phyloP scores from a whole-genome alignment of 176 grass and related monocot genomes.

The Musa acuminata region DNA sequence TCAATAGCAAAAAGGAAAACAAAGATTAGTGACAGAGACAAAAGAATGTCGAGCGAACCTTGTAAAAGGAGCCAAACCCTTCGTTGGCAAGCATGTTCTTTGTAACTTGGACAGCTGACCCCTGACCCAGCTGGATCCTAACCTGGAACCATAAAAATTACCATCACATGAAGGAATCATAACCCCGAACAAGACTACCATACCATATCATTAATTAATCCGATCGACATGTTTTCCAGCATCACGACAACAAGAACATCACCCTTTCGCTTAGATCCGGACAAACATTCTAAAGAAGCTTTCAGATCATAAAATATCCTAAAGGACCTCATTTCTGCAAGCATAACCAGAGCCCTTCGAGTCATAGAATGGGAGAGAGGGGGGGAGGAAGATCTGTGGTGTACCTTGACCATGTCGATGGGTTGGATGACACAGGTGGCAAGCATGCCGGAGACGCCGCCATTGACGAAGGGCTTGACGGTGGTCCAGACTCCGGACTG shows the following conservation, averaged over 20 bases:
- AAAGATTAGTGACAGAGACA: not conserved
- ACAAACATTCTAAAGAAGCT: too few relatives aligned
- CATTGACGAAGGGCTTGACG: conserved; percentile 83
- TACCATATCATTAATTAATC: not conserved
- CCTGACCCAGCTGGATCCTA: conserved; percentile 91
- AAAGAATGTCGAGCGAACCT: conserved; percentile 36
- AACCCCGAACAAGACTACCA: not conserved
- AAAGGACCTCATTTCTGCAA: not conserved
- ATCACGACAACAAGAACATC: too few relatives aligned
- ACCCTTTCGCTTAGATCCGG: too few relatives aligned
- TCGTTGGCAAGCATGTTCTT: conserved; percentile 84
- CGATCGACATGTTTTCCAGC: too few relatives aligned
- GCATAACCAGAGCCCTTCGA: too few relatives aligned
- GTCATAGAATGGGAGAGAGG: not conserved
- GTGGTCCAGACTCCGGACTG: conserved; percentile 39
- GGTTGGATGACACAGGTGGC: conserved; percentile 96
- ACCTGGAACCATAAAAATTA: conserved; percentile 42
- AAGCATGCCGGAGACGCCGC: conserved; percentile 88
- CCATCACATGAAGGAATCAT: not conserved
- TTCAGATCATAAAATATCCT: too few relatives aligned
- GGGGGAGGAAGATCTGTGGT: not conserved
- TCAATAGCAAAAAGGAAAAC: not conserved
- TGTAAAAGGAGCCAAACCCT: conserved; percentile 64
- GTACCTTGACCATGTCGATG: conserved; percentile 96
- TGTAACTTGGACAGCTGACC: conserved; percentile 63